phyloP scores from a whole-genome alignment of 2,329 filamentous ascomycete genomes.

The Trichophyton rubrum region DNA sequence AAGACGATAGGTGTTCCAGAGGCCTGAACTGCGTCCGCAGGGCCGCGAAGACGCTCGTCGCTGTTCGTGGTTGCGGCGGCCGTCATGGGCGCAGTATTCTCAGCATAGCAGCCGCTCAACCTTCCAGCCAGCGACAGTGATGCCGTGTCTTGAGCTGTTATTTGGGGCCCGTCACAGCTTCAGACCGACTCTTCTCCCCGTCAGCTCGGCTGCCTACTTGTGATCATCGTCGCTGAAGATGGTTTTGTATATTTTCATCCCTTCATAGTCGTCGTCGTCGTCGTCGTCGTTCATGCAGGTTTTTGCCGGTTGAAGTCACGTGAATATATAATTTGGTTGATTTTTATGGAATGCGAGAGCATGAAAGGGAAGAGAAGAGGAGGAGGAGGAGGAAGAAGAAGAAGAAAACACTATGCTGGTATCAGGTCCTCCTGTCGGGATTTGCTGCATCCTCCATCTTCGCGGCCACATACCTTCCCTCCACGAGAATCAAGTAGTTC shows the following conservation, averaged over 20 bases:
- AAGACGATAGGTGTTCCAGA: neutral
- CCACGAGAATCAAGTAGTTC: too few relatives aligned
- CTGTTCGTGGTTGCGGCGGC: too few relatives aligned
- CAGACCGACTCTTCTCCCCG: neutral
- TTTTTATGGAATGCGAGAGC: neutral
- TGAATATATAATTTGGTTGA: neutral
- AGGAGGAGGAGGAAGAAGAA: neutral
- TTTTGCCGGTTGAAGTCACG: neutral
- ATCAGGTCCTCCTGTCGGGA: too few relatives aligned
- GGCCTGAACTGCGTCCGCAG: too few relatives aligned
- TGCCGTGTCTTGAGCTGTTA: neutral
- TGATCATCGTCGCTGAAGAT: neutral
- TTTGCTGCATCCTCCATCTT: too few relatives aligned
- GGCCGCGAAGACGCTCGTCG: too few relatives aligned
- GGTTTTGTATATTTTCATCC: too few relatives aligned
- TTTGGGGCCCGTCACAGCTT: neutral
- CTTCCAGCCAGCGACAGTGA: neutral
- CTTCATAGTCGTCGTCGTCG: neutral
- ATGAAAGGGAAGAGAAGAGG: neutral
- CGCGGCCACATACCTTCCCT: too few relatives aligned
- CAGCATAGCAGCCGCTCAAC: neutral
- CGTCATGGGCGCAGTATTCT: too few relatives aligned
- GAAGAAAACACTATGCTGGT: too few relatives aligned
- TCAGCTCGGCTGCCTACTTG: neutral
- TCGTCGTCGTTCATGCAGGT: neutral